Conservation (phyloP, 352 stramenopile genomes). For the Lagenidium giganteum region DNA sequence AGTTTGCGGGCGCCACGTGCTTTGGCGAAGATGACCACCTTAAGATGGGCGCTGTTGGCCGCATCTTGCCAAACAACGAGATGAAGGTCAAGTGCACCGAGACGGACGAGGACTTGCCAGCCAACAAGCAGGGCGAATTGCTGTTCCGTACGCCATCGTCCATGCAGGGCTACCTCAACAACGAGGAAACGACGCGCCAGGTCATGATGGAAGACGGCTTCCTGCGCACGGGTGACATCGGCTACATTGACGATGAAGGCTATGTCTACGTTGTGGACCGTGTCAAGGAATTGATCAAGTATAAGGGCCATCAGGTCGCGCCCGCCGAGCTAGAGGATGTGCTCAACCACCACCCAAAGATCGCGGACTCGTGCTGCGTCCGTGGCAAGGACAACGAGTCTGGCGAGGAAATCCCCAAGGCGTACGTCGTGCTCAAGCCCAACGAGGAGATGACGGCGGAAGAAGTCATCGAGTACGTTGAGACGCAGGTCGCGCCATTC, state of each 20-base stretch:
- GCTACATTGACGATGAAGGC: slow-evolving; percentile 90
- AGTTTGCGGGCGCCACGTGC: slow-evolving; percentile 21
- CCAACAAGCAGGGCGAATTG: slow-evolving; percentile 50
- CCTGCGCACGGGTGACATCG: slow-evolving; percentile 88
- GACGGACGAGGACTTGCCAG: slow-evolving; percentile 24
- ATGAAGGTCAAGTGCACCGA: slow-evolving; percentile 30
- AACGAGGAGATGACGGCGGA: slow-evolving; percentile 32
- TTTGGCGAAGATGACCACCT: slow-evolving; percentile 4
- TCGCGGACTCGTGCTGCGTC: slow-evolving; percentile 43
- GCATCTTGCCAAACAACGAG: slow-evolving; percentile 29
- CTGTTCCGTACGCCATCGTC: slow-evolving; percentile 39
- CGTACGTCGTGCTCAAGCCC: slow-evolving; percentile 84
- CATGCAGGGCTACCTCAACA: slow-evolving; percentile 80
- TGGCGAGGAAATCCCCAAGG: slow-evolving; percentile 88
- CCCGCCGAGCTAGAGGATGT: slow-evolving; percentile 92
- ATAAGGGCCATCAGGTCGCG: slow-evolving; percentile 90
- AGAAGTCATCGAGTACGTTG: slow-evolving; percentile 66
- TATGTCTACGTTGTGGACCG: slow-evolving; percentile 91
- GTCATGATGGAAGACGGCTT: slow-evolving; percentile 78
- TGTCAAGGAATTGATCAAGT: slow-evolving; percentile 96
- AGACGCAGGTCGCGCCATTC: slow-evolving; percentile 48
- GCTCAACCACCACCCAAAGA: slow-evolving; percentile 66
- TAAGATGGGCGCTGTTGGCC: slow-evolving; percentile 16
- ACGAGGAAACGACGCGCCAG: slow-evolving; percentile 73
- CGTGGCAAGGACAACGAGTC: slow-evolving; percentile 37